Evolutionary conservation across 2,329 filamentous ascomycete species (phyloP), one percentile per base, ranked within the genome.

Genomic region (Arthrobotrys conoides): DNA sequence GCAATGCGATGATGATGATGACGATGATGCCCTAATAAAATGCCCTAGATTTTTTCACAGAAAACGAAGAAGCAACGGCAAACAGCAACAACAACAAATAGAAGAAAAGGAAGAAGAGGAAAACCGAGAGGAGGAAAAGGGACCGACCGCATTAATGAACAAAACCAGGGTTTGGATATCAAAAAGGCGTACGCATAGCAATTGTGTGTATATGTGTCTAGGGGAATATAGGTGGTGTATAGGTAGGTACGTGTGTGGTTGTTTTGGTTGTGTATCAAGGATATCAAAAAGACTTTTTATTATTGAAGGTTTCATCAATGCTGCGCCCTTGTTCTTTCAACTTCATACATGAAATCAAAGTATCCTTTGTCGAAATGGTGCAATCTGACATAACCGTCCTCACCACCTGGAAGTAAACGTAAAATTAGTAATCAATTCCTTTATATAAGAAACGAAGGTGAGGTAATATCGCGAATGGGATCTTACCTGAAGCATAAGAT

Each of bases 281-380:
- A 53, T 63, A 61, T 36, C 27, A 41, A 51, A 48, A 49, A 24
- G 24, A 24, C 22, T 51, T 46, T 65, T 44, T 48, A 53, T 61
- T 24, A 53, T 48, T 27, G 22, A 51, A 20, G 18, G 33, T 51
- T 72, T 38, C 5, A 53, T 57, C 71, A 77, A 68, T 77, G 67
- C 67, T 71, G 73, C 73, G 73, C 73, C 73, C 73, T 44, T 79
- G 82, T 82, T 71, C 81, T 80, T 90, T 99, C 96, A 80, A 98
- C 96, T 88, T 99, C 96, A 86, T 97, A 99, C 88, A 92, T 90
- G 87, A 99, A 99, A 86, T 99, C 96, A 85, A 96, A 98, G 89
- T 97, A 99, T 80, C 92, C 90, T 89, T 97, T 97, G 87, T 99
- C 96, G 86, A 99, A 99, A 86, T 97, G 93, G 87, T 99, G 96